Evolutionary conservation across 371 early-diverging fungal species (phyloP).

Genomic region (Zopfochytrium polystomum): DNA sequence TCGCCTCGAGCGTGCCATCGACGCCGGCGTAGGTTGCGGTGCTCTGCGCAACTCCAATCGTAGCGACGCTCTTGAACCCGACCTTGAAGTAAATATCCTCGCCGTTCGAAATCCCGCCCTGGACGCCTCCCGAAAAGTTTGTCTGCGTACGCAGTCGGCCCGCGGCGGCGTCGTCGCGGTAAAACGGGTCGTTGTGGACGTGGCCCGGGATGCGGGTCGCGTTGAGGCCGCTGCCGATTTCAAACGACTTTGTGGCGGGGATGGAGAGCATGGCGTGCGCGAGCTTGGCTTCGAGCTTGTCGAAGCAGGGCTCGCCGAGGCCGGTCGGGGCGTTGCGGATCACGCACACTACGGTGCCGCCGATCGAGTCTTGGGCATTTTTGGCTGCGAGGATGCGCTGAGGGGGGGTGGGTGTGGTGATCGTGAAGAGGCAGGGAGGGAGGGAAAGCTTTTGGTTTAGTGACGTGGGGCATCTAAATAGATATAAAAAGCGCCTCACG

Average conservation of each 20-base stretch:
- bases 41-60: slow-evolving; percentile 84
- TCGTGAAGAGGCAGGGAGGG: not conserved
- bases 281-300: slow-evolving; percentile 93
- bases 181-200: slow-evolving; percentile 92
- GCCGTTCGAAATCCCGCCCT: slow-evolving; percentile 96
- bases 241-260: slow-evolving; percentile 97
- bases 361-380: slow-evolving; percentile 85
- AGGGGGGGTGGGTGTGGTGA: slow-evolving; percentile 20
- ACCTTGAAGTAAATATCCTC: slow-evolving; percentile 94
- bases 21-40: slow-evolving; percentile 85
- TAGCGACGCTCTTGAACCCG: slow-evolving; percentile 95
- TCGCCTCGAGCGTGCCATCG: slow-evolving; percentile 79
- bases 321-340: slow-evolving; percentile 90
- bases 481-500: slow-evolving; percentile 47
- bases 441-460: not conserved
- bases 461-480: not conserved
- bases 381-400: slow-evolving; percentile 69
- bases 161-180: slow-evolving; percentile 42
- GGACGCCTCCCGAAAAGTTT: slow-evolving; percentile 94
- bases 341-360: slow-evolving; percentile 96
- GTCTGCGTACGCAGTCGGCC: slow-evolving; percentile 77
- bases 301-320: slow-evolving; percentile 97
- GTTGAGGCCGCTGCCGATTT: slow-evolving; percentile 90
- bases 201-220: slow-evolving; percentile 86
- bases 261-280: slow-evolving; percentile 99